Conservation (phyloP, 805 yeast genomes). For the Hagleromyces aurorensis region DNA sequence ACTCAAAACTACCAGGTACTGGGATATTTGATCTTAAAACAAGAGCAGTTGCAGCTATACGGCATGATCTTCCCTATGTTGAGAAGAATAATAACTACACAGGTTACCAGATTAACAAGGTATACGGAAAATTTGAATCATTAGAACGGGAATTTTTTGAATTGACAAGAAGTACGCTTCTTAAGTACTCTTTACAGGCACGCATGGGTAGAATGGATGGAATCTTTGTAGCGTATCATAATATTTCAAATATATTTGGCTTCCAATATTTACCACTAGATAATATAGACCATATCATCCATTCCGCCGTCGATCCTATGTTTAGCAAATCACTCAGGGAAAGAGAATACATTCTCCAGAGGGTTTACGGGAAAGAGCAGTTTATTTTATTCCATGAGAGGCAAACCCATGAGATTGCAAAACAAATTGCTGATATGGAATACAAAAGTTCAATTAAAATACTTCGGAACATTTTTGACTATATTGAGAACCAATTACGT, state of each 20-base stretch:
- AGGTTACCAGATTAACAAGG: slow-evolving; percentile 56
- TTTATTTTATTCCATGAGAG: slow-evolving; percentile 16
- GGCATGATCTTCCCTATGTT: slow-evolving; percentile 65
- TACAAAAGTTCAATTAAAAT: slow-evolving; percentile 52
- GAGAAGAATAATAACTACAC: slow-evolving; percentile 47
- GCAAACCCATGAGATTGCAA: slow-evolving; percentile 20
- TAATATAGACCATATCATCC: slow-evolving; percentile 60
- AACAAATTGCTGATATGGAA: slow-evolving; percentile 54
- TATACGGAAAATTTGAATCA: slow-evolving; percentile 66
- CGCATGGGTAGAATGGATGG: slow-evolving; percentile 97
- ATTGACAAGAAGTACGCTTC: slow-evolving; percentile 61
- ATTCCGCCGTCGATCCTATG: slow-evolving; percentile 34
- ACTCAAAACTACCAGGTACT: slow-evolving; percentile 70
- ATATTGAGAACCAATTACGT: slow-evolving; percentile 29
- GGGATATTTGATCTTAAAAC: slow-evolving; percentile 92
- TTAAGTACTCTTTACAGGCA: slow-evolving; percentile 86
- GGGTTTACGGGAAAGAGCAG: slow-evolving; percentile 18
- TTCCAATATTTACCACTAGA: slow-evolving; percentile 77
- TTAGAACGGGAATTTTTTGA: slow-evolving; percentile 75
- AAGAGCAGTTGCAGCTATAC: slow-evolving; percentile 79
- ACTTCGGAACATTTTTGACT: slow-evolving; percentile 38
- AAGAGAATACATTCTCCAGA: slow-evolving; percentile 10
- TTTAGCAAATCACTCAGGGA: slow-evolving; percentile 11
- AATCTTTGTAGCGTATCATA: slow-evolving; percentile 85
- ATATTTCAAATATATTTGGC: slow-evolving; percentile 72